Evolutionary conservation across 306 rosid genomes (phyloP).

Genomic region (Luffa aegyptiaca): DNA sequence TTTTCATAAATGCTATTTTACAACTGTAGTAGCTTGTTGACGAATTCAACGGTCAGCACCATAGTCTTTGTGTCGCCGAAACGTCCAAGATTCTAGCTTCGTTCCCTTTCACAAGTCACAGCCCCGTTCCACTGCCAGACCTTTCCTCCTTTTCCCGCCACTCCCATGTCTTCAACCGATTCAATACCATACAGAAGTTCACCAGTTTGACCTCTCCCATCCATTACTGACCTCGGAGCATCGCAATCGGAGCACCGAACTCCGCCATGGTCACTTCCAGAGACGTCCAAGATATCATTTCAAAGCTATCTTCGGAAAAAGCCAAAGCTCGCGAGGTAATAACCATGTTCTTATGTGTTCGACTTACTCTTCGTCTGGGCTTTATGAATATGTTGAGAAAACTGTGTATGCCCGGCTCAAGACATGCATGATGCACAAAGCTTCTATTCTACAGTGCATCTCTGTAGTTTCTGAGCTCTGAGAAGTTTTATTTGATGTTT

Average conservation of each 20-base stretch:
- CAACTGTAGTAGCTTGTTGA: background rate
- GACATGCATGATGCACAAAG: background rate
- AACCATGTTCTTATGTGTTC: background rate
- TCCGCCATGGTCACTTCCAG: conserved; percentile 47
- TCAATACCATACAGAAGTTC: conserved; percentile 12
- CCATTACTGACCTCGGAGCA: background rate
- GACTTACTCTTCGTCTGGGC: background rate
- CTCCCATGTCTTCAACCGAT: conserved; percentile 5
- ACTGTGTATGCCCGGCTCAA: background rate
- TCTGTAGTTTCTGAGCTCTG: background rate
- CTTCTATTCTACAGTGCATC: background rate
- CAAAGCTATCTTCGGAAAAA: conserved; percentile 77
- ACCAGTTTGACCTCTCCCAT: background rate
- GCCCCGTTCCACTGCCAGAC: background rate
- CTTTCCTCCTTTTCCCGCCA: conserved; percentile 35
- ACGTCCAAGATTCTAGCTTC: background rate
- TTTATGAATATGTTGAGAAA: conserved; percentile 3
- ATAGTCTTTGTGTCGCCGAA: background rate
- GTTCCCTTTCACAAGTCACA: background rate
- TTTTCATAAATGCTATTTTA: no score
- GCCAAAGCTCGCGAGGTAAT: conserved; percentile 75
- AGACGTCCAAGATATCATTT: conserved; percentile 65
- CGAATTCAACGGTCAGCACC: background rate
- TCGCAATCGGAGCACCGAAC: conserved; percentile 12
- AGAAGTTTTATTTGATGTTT: background rate